A percentile compares a stretch with the other conserved stretches of the same genome.
Evolutionary conservation across 805 yeast genomes (phyloP).

Genomic region (Yamadazyma insecticola): DNA sequence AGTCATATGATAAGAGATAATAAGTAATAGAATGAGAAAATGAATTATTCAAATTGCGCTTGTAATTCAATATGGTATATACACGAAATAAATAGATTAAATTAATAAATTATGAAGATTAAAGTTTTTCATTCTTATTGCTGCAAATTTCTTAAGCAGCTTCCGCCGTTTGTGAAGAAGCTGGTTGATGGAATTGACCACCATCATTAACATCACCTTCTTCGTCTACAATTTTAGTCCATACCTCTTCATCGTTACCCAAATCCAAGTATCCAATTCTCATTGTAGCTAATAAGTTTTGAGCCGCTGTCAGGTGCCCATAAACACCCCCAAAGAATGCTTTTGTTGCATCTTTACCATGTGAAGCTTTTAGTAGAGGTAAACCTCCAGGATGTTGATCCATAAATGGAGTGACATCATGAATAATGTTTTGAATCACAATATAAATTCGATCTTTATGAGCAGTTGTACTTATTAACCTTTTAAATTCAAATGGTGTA

Average conservation of each 20-base stretch:
- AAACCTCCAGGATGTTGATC: constrained; percentile 93
- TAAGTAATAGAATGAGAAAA: too few relatives aligned
- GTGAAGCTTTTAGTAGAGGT: constrained; percentile 70
- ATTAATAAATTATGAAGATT: too few relatives aligned
- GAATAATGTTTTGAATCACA: constrained; percentile 86
- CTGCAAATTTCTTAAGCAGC: too few relatives aligned
- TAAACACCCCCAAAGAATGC: constrained; percentile 96
- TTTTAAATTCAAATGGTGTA: constrained; percentile 42
- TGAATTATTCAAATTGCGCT: too few relatives aligned
- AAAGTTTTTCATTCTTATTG: too few relatives aligned
- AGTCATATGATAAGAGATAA: too few relatives aligned
- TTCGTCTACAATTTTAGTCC: constrained; percentile 71
- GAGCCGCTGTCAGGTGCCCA: constrained; percentile 89
- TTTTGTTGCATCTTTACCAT: constrained; percentile 90
- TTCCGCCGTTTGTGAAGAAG: constrained; percentile 33
- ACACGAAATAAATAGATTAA: too few relatives aligned
- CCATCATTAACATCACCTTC: constrained; percentile 44
- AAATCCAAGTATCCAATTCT: constrained; percentile 82
- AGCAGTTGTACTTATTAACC: constrained; percentile 29
- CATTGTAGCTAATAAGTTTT: constrained; percentile 87
- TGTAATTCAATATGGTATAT: too few relatives aligned
- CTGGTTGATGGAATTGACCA: constrained; percentile 13
- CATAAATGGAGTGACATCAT: constrained; percentile 87
- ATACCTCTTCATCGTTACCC: constrained; percentile 75
- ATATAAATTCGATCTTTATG: constrained; percentile 57